Base-by-base conservation (phyloP, 257 asterid species). In the Solanum boliviense region DNA sequence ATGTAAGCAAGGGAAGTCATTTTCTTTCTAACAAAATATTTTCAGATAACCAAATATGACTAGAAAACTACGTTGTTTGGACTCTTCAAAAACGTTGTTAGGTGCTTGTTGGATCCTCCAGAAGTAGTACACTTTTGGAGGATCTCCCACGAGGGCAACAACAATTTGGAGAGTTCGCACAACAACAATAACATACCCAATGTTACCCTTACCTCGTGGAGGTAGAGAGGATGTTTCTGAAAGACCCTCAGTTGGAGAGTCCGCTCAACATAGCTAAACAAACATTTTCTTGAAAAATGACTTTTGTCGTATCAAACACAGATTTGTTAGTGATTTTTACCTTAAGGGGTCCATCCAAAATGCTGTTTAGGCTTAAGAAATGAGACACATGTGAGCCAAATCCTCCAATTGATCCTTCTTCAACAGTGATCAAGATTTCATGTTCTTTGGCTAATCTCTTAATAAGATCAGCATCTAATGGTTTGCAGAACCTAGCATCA, bases 341-440 rank as follows among this genome's bases (percentile, higher is more conserved):
- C 98, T 95, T 95, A 34, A 95, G 94, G 11, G 86, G 90, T 88
- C 98, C 98, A 87, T 95, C 98, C 92, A 95, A 78, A 56, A 93
- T 86, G 5, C 98, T 96, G 84, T 48, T 91, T 78, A 95, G 89
- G 93, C 92, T 91, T 60, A 95, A 89, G 92, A 90, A 95, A 65
- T 95, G 98, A 6, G 94, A 44, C 32, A 94, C 94, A 60, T 95
- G 98, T 58, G 98, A 95, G 87, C 98, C 95, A 79, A 95, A 95
- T 29, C 98, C 98, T 75, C 98, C 98, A 31, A 95, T 89, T 5
- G 98, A 92, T 76, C 98, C 98, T 91, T 94, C 98, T 90, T 94
- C 98, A 35, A 92, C 94, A 3, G 98, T 95, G 91, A 95, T 91
- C 36, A 95, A 76, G 70, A 95, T 89, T 89, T 95, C 92, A 44